phyloP scores from a whole-genome alignment of 305 asterid species.

The Ruellia speciosa region DNA sequence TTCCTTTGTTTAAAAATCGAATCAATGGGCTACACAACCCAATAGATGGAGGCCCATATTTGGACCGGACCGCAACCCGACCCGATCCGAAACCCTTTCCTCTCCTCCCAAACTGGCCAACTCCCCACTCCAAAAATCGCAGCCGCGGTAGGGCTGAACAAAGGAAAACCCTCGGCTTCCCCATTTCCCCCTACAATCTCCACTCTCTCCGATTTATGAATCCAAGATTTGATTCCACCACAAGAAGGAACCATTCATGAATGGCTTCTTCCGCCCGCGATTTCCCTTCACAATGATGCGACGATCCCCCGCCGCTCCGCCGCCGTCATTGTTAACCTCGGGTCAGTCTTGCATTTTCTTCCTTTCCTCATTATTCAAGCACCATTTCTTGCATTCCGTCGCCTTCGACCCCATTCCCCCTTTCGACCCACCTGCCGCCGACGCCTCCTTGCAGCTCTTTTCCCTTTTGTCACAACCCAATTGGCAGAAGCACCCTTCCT shows the following conservation, averaged over 20 bases:
- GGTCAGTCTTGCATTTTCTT: constrained; percentile 25
- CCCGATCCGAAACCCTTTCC: constrained; percentile 8
- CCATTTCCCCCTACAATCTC: background rate
- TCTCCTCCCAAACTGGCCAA: background rate
- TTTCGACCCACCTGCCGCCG: constrained; percentile 21
- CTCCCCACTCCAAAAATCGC: background rate
- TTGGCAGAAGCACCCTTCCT: constrained; percentile 60
- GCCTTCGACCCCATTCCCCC: constrained; percentile 23
- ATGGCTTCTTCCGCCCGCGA: constrained; percentile 34
- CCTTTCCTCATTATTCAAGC: constrained; percentile 25
- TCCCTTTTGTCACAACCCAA: constrained; percentile 47
- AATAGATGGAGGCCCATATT: constrained; percentile 6
- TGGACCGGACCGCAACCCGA: constrained; percentile 6
- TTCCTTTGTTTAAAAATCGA: too few relatives aligned
- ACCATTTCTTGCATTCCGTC: constrained; percentile 19
- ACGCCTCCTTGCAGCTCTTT: constrained; percentile 35
- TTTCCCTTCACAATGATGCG: constrained; percentile 28
- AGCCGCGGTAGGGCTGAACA: background rate
- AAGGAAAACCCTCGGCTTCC: constrained; percentile 1
- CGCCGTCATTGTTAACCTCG: constrained; percentile 18
- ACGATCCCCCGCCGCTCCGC: constrained; percentile 22
- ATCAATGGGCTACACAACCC: too few relatives aligned
- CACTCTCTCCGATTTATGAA: constrained; percentile 10
- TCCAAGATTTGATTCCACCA: constrained; percentile 1
- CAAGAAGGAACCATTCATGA: constrained; percentile 26